Base-by-base conservation (phyloP, 768 basidiomycete species). In the Macrolepiota fuliginosa region DNA sequence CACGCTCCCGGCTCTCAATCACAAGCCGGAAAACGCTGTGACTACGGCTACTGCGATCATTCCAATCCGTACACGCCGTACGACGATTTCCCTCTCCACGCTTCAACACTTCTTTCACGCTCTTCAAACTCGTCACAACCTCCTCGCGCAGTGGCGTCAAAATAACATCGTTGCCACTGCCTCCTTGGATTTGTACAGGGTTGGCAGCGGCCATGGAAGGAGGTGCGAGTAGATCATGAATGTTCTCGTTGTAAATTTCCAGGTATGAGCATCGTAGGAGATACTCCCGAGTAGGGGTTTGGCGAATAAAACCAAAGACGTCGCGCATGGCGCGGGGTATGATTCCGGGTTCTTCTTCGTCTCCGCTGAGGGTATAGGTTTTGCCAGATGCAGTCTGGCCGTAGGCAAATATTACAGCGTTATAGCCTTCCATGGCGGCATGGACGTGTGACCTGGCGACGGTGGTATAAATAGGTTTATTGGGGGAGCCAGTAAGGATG, bases 1-100 rank as follows among this genome's bases (percentile, higher is more conserved):
- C 86, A 58, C 88, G 77, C 69, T 89, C 91, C 56, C 92, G 78
- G 67, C 91, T 93, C 73, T 97, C 94, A 54, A 96, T 88, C 0
- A 98, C 96, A 29, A 98, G 83, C 32, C 95, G 79, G 73, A 98
- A 97, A 0, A 98, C 92, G 65, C 91, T 92, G 72, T 98, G 96
- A 77, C 93, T 95, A 36, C 96, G 81, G 70, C 92, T 94, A 76
- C 92, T 95, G 62, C 96, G 77, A 68, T 95, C 91, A 70, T 99
- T 99, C 96, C 96, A 99, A 69, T 99, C 96, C n/a, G 97, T 99
- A 66, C 88, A 92, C 0, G 95, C 96, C 3, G 95, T 97, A 63
- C 94, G 80, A 54, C 96, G 79, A 68, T 93, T 88, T 3, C 89
- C 86, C 71, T 97, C 94, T 4, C 96, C 96, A 24, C 93, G 79